Evolutionary conservation across 2,329 filamentous ascomycete genomes (phyloP).

Genomic region (Cryphonectria nitschkei): DNA sequence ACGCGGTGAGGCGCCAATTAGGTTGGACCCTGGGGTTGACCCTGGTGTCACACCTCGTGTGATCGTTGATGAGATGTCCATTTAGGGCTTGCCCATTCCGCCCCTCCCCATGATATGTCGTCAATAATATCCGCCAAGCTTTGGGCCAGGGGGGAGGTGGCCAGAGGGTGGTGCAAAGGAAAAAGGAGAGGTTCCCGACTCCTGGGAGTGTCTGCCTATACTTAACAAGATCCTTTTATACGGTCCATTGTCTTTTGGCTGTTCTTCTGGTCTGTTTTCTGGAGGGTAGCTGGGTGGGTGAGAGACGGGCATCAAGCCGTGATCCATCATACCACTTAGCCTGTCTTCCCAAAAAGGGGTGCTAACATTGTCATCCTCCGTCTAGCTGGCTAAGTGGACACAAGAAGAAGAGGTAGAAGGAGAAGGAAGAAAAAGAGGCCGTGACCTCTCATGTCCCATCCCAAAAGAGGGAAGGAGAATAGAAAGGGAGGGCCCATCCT

Average conservation of each 20-base stretch:
- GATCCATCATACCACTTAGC: background rate
- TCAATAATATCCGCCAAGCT: conserved; percentile 5
- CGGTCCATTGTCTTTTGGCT: background rate
- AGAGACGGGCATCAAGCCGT: background rate
- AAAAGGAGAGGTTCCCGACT: background rate
- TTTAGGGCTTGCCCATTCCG: background rate
- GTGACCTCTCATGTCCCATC: background rate
- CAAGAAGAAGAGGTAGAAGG: background rate
- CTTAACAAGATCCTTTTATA: background rate
- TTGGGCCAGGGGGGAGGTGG: background rate
- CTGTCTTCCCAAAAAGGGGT: background rate
- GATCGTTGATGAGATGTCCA: conserved; percentile 4
- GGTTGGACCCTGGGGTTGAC: background rate
- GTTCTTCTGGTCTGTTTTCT: background rate
- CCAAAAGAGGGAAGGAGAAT: background rate
- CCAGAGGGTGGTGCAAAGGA: background rate
- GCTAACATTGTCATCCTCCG: background rate
- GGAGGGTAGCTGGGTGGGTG: background rate
- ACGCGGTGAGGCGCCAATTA: background rate
- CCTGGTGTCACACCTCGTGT: conserved; percentile 7
- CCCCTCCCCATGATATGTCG: background rate
- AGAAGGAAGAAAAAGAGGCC: background rate
- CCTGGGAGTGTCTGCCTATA: background rate
- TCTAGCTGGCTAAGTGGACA: background rate
- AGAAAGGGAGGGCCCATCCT: background rate